A percentile compares a stretch with the other conserved stretches of the same genome.
Evolutionary conservation across 169 alveolate species (phyloP).

Genomic region (Besnoitia besnoiti): DNA sequence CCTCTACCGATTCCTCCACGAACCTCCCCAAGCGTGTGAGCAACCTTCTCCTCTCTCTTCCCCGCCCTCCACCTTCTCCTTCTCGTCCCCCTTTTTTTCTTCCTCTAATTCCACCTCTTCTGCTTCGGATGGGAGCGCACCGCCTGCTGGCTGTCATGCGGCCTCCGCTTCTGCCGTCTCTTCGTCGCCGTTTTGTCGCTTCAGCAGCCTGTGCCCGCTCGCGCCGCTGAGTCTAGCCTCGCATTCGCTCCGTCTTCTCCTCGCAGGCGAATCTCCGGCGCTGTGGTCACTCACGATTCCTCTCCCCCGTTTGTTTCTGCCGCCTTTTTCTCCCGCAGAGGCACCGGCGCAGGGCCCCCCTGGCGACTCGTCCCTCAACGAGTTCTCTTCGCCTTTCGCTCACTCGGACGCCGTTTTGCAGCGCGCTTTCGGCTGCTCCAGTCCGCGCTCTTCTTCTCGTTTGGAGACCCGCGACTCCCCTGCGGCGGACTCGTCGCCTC

Average conservation of each 20-base stretch:
- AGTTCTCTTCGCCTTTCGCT: no score
- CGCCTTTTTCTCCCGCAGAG: background rate
- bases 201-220: background rate
- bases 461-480: no score
- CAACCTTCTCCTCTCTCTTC: background rate
- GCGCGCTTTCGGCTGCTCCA: no score
- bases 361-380: no score
- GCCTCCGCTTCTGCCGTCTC: background rate
- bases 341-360: no score
- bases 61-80: background rate
- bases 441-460: no score
- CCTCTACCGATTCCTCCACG: background rate
- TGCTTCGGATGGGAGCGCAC: no score
- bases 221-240: conserved; percentile 2
- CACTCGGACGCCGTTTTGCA: no score
- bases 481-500: no score
- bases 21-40: background rate
- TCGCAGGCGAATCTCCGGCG: background rate
- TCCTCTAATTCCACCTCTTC: background rate
- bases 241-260: background rate
- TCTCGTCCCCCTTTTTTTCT: background rate
- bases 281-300: background rate
- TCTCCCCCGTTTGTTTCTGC: conserved; percentile 8
- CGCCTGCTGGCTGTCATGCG: background rate
- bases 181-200: background rate